Base-by-base conservation (phyloP, 441 rosid species). In the Raphanus hybrid region DNA sequence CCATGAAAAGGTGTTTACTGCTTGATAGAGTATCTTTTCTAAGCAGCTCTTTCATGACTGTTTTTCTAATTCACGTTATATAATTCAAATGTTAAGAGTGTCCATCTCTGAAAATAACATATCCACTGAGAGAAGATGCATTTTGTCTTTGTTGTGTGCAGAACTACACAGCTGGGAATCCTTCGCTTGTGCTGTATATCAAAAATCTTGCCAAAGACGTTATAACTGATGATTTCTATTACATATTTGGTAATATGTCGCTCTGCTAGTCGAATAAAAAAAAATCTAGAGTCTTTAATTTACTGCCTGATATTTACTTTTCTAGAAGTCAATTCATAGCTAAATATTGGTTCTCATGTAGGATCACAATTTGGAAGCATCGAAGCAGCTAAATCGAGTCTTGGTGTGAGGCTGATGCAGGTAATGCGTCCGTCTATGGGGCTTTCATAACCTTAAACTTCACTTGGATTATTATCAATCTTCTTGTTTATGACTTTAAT, bases 161-260 rank as follows among this genome's bases (percentile, higher is more conserved):
- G 99, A 96, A 88, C 74, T 96, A 96, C 79, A 75, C 90, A 34
- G 89, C 92, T 74, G 98, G 99, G 69, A 87, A 83, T 85, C 99
- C 97, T 32, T 86, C 96, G 58, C 67, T 89, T 65, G 92, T 96
- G 27, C 74, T 93, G 80, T 96, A 96, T 82, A 82, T 96, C 82
- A 93, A 96, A 92, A 96, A 96, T 84, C 85, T 96, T 85, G 91
- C 92, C 69, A 96, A 96, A 83, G 97, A 92, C 73, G 91, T 96
- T 32, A 84, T 85, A 68, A 65, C 81, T 12, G 98, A 96, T 67
- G 97, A 96, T 79, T 91, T 96, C 87, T 84, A 85, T 85, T 90
- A 84, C 83, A 76, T 96, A 80, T 93, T 92, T 77, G 97, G 99
- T 96, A 82, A 89, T 96, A 74, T 67, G 6, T 71, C 15, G 15